Conservation (phyloP, 768 basidiomycete genomes). For the Auricularia auricula-judae region DNA sequence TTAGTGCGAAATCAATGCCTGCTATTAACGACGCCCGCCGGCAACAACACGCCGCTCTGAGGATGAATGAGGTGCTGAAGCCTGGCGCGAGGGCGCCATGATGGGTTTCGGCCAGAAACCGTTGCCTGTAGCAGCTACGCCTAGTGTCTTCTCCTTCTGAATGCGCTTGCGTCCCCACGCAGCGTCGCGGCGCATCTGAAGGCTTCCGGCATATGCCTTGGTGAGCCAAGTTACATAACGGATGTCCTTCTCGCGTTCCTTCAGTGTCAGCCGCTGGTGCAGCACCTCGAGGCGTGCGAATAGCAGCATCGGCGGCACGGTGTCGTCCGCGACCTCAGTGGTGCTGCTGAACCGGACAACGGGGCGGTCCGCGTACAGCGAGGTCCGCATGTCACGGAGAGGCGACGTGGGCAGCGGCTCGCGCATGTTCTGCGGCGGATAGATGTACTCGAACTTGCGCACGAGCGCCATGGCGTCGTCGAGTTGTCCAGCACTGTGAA, state of each 20-base stretch:
- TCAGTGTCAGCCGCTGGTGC: slow-evolving; percentile 51
- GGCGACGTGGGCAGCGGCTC: slow-evolving; percentile 30
- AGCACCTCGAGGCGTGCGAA: slow-evolving; percentile 72
- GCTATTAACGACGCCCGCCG: too few relatives aligned
- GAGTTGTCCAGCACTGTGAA: slow-evolving; percentile 11
- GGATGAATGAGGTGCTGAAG: too few relatives aligned
- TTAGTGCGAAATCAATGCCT: too few relatives aligned
- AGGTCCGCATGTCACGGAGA: slow-evolving; percentile 48
- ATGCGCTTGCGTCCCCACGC: slow-evolving; percentile 9
- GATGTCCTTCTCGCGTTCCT: slow-evolving; percentile 31
- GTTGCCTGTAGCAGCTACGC: too few relatives aligned
- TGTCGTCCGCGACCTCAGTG: slow-evolving; percentile 56
- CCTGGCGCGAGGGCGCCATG: too few relatives aligned
- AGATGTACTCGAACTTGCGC: slow-evolving; percentile 48
- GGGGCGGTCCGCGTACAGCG: slow-evolving; percentile 45
- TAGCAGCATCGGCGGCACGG: slow-evolving; percentile 67
- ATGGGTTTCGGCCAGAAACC: too few relatives aligned
- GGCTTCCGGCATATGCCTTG: slow-evolving; percentile 59
- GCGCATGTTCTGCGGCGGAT: slow-evolving; percentile 47
- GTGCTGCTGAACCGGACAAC: slow-evolving; percentile 58
- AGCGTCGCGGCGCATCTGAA: slow-evolving; percentile 49
- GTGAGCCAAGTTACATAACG: slow-evolving; percentile 63
- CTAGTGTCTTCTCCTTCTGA: too few relatives aligned
- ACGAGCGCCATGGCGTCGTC: slow-evolving; percentile 45
- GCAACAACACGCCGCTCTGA: too few relatives aligned